Percentiles rank a stretch among this genome's conserved stretches.
phyloP scores from a whole-genome alignment of 169 alveolate genomes.

The Fabrea salina region DNA sequence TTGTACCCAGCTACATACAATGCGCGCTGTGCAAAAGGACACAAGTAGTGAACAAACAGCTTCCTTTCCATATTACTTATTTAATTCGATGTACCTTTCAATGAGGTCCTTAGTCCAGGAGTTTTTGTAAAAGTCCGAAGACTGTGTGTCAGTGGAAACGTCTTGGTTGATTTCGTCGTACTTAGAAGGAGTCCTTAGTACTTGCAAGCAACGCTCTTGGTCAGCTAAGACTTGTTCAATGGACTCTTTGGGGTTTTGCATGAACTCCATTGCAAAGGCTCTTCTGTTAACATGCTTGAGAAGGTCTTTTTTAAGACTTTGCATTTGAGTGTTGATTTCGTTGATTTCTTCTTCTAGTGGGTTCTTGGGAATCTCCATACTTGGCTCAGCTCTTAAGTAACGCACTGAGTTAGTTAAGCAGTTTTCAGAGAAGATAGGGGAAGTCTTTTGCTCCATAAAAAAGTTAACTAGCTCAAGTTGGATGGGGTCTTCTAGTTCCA shows the following conservation, averaged over 20 bases:
- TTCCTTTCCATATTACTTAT: background rate
- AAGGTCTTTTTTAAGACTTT: background rate
- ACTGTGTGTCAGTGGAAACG: background rate
- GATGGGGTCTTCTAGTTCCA: conserved; percentile 14
- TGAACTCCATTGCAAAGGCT: background rate
- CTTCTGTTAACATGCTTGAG: background rate
- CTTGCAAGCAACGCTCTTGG: background rate
- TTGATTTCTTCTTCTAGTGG: background rate
- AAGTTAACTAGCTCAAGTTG: background rate
- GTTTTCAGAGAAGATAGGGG: conserved; percentile 23
- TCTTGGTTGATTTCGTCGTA: conserved; percentile 2
- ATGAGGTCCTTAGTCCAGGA: conserved; percentile 7
- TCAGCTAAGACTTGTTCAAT: background rate
- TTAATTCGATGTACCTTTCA: conserved; percentile 26
- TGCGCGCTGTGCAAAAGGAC: conserved; percentile 31
- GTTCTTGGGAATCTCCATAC: conserved; percentile 25
- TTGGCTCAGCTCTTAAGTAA: background rate
- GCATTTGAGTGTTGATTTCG: background rate
- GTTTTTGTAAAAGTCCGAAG: conserved; percentile 5
- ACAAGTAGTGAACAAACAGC: conserved; percentile 17
- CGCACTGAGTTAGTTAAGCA: conserved; percentile 19
- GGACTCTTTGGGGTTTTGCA: background rate
- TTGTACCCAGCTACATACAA: background rate
- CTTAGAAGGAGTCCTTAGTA: background rate
- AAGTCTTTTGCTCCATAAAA: background rate